Evolutionary conservation across 495 filamentous ascomycete species (phyloP).

Genomic region (Cercophora newfieldiana): DNA sequence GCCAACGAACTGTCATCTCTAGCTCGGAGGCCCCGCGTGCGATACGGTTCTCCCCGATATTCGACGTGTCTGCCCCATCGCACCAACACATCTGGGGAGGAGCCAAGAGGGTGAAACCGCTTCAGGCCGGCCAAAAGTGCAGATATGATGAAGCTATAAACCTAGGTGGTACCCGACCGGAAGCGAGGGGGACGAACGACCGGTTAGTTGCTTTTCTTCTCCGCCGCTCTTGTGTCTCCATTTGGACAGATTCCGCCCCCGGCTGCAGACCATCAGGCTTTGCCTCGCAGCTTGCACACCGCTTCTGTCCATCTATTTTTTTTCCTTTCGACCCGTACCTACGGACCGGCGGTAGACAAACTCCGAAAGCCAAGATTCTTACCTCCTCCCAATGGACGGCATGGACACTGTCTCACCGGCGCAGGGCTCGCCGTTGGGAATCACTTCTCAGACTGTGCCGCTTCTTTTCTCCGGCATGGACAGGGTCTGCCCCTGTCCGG

Average conservation of each 20-base stretch:
- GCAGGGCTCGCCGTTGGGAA: not conserved
- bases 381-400: not conserved
- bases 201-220: not conserved
- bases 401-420: not conserved
- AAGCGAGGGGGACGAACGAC: not conserved
- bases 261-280: not conserved
- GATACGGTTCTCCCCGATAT: not conserved
- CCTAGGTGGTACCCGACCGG: not conserved
- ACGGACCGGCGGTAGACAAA: too few species aligned
- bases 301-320: not conserved
- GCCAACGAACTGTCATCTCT: not conserved
- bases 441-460: not conserved
- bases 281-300: not conserved
- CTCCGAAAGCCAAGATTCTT: not conserved
- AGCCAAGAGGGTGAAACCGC: not conserved
- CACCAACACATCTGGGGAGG: not conserved
- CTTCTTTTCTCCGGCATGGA: not conserved
- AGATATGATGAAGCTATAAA: not conserved
- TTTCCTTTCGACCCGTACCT: not conserved
- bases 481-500: not conserved
- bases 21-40: not conserved
- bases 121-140: not conserved
- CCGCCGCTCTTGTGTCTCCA: not conserved
- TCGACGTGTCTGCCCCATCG: not conserved
- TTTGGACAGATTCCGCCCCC: not conserved